phyloP scores from a whole-genome alignment of 169 alveolate species.

The Babesia ovata region DNA sequence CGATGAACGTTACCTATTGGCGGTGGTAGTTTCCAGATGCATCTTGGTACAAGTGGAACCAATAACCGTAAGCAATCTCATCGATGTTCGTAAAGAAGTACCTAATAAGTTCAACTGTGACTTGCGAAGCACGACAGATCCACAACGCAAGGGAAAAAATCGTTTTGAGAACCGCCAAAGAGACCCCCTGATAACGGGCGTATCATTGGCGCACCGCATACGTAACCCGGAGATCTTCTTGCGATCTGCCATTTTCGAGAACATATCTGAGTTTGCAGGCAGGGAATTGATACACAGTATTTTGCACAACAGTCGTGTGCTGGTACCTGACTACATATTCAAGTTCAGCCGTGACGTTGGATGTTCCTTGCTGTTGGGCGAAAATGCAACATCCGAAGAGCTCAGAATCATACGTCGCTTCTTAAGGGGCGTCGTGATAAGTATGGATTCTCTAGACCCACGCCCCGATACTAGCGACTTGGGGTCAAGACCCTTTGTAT shows the following conservation, averaged over 20 bases:
- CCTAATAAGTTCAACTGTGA: too few species aligned
- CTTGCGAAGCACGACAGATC: background rate
- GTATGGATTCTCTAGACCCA: background rate
- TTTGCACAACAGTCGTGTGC: conserved; percentile 22
- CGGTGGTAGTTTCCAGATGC: conserved; percentile 21
- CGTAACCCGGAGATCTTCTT: conserved; percentile 17
- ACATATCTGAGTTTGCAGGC: conserved; percentile 16
- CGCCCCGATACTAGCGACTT: background rate
- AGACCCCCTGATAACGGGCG: background rate
- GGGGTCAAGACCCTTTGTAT: background rate
- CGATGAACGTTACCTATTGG: conserved; percentile 16
- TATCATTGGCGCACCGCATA: conserved; percentile 5
- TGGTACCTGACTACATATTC: conserved; percentile 17
- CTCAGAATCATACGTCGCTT: background rate
- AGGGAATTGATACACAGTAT: conserved; percentile 4
- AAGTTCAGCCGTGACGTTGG: background rate
- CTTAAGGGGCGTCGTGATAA: background rate
- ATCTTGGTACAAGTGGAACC: conserved; percentile 20
- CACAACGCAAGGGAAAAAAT: background rate
- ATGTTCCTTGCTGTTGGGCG: background rate
- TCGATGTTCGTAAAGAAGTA: too few species aligned
- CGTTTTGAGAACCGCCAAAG: conserved; percentile 2
- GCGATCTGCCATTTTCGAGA: conserved; percentile 13
- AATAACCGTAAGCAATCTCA: too few species aligned
- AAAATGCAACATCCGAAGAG: conserved; percentile 1